Percentiles rank a stretch among this genome's conserved stretches.
Conservation (phyloP, 2,329 filamentous ascomycete genomes). For the Passalora sequoiae region DNA sequence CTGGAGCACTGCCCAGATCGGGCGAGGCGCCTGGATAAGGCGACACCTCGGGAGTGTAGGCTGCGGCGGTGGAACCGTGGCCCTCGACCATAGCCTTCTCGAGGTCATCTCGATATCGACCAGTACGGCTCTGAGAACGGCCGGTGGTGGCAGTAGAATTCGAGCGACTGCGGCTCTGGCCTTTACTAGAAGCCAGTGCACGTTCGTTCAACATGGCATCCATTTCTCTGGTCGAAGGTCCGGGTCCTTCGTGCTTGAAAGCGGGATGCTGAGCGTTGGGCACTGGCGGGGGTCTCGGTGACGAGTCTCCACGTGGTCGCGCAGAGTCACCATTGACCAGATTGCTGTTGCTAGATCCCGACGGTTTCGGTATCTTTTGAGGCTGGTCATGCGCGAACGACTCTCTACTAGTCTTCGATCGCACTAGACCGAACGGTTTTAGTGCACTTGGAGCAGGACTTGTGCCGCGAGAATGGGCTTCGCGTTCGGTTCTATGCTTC, state of each 20-base stretch:
- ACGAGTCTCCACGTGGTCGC: slow-evolving; percentile 25
- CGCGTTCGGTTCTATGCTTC: slow-evolving; percentile 55
- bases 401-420: slow-evolving; percentile 62
- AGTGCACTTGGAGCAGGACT: slow-evolving; percentile 38
- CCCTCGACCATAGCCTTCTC: slow-evolving; percentile 48
- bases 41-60: slow-evolving; percentile 14
- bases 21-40: slow-evolving; percentile 16
- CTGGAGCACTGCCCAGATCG: slow-evolving; percentile 10
- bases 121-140: slow-evolving; percentile 51
- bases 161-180: slow-evolving; percentile 45
- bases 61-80: slow-evolving; percentile 32
- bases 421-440: slow-evolving; percentile 60
- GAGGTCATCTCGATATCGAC: slow-evolving; percentile 49
- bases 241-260: slow-evolving; percentile 19
- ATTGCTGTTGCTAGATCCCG: slow-evolving; percentile 44
- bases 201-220: slow-evolving; percentile 12
- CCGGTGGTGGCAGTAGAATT: slow-evolving; percentile 49
- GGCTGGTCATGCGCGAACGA: slow-evolving; percentile 50
- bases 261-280: slow-evolving; percentile 22
- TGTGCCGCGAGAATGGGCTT: slow-evolving; percentile 39
- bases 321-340: slow-evolving; percentile 24
- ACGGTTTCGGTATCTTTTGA: slow-evolving; percentile 44
- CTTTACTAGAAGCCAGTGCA: slow-evolving; percentile 17
- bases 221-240: slow-evolving; percentile 6
- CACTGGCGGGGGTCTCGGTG: slow-evolving; percentile 18